Evolutionary conservation across 1,139 yeast species (phyloP), one percentile per base, ranked within the genome.

Genomic region (Pichia norvegensis): DNA sequence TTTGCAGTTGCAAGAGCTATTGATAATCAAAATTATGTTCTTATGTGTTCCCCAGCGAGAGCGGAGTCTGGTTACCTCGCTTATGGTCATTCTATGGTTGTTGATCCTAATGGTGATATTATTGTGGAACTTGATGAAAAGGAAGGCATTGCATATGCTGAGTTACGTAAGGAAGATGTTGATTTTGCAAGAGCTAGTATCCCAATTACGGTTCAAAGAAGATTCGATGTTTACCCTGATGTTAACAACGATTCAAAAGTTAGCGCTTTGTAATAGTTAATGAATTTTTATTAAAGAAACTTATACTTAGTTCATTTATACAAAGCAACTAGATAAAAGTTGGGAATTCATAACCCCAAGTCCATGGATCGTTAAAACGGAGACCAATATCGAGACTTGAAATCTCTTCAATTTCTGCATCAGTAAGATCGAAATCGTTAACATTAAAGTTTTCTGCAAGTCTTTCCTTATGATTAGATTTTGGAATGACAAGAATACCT

Each of bases 41-140:
- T 88, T 13, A 65, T 86, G 60, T 87, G 95, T 60, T 85, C 95
- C 20, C 97, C 97, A 1, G 90, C 97, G 3, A 74, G 97, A 61
- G 69, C 78, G 50, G 72, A 79, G 33, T 79, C 79, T 1, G 79
- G 80, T 1, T 90, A 90, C 65, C 96, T 87, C 59, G 95, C 97
- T 0, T 90, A 81, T 60, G 97, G 97, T 2, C 97, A 90, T 62
- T 85, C 95, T 1, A 69, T 86, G 59, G 90, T 87, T 11, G 85
- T 79, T 37, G 94, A 85, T 63, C 97, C 97, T 14, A 68, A 71
- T 63, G 97, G 97, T n/a, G 74, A 77, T 36, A 72, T 87, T 31
- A 61, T 87, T 22, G 81, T 81, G 21, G 95, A 87, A 61, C 95
- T 95, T 10, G 95, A 85, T 11, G 88, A 84, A 56, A 84, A 76